phyloP scores from a whole-genome alignment of 345 rosid genomes.

The Melastoma malabathricum region DNA sequence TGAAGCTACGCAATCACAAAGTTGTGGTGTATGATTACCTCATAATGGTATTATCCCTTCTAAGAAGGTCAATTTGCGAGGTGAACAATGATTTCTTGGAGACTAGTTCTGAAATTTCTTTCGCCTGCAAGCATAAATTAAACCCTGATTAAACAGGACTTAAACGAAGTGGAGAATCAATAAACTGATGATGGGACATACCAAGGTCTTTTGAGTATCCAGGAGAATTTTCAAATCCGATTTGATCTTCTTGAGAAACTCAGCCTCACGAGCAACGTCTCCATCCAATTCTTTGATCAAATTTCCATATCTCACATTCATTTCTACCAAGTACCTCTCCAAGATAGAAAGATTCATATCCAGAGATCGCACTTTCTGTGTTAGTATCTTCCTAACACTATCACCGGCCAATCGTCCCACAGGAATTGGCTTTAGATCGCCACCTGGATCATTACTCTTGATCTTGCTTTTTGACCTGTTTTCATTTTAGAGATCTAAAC shows the following conservation, averaged over 20 bases:
- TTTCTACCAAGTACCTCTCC: slow-evolving; percentile 39
- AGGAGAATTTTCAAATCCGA: slow-evolving; percentile 18
- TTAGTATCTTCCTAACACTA: slow-evolving; percentile 36
- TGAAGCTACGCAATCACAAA: not conserved
- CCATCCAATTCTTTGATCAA: slow-evolving; percentile 31
- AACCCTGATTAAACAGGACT: not conserved
- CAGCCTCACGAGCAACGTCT: slow-evolving; percentile 24
- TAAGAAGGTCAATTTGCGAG: slow-evolving; percentile 20
- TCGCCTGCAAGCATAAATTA: slow-evolving; percentile 19
- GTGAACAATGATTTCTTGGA: slow-evolving; percentile 32
- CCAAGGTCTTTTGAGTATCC: slow-evolving; percentile 17
- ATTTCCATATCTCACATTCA: slow-evolving; percentile 29
- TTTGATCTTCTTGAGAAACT: slow-evolving; percentile 19
- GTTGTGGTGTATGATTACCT: slow-evolving; percentile 15
- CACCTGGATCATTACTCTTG: slow-evolving; percentile 16
- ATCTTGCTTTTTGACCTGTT: slow-evolving; percentile 9
- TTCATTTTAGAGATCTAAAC: slow-evolving; percentile 11
- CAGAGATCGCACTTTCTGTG: slow-evolving; percentile 42
- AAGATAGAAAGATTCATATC: slow-evolving; percentile 34
- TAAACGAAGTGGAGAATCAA: not conserved
- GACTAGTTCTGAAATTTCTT: slow-evolving; percentile 24
- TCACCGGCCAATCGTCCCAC: slow-evolving; percentile 38
- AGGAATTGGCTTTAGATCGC: slow-evolving; percentile 27
- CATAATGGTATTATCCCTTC: slow-evolving; percentile 20
- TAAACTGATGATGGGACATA: slow-evolving; percentile 5